Evolutionary conservation across 1,284 basidiomycete genomes (phyloP).

Genomic region (Ustilago esculenta): DNA sequence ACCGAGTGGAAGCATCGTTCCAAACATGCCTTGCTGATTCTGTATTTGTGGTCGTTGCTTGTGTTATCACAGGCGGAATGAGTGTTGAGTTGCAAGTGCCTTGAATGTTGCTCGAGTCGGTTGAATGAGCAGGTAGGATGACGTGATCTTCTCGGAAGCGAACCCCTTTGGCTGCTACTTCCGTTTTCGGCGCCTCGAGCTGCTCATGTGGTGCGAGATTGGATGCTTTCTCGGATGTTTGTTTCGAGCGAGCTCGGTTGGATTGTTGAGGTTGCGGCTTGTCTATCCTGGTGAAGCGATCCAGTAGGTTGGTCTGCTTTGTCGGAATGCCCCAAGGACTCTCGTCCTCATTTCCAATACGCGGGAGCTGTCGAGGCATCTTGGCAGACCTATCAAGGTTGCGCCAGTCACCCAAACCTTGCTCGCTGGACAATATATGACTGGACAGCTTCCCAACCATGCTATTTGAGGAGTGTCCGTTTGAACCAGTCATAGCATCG

Average conservation of each 20-base stretch:
- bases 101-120: neutral
- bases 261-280: no score
- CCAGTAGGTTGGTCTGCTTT: conserved; percentile 37
- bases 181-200: neutral
- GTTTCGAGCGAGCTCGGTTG: no score
- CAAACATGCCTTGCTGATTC: neutral
- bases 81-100: neutral
- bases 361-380: conserved; percentile 25
- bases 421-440: neutral
- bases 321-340: conserved; percentile 45
- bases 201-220: neutral
- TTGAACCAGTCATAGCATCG: conserved; percentile 42
- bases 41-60: no score
- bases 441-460: conserved; percentile 24
- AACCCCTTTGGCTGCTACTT: conserved; percentile 8
- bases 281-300: conserved; percentile 24
- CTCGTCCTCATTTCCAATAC: conserved; percentile 35
- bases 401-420: conserved; percentile 23
- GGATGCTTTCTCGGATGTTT: neutral
- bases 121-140: conserved; percentile 16
- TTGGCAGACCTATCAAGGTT: conserved; percentile 29
- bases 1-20: neutral
- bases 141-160: conserved; percentile 19
- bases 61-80: no score
- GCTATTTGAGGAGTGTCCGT: conserved; percentile 31